Evolutionary conservation across 2,329 filamentous ascomycete species (phyloP).

Genomic region (Alternaria longipes): DNA sequence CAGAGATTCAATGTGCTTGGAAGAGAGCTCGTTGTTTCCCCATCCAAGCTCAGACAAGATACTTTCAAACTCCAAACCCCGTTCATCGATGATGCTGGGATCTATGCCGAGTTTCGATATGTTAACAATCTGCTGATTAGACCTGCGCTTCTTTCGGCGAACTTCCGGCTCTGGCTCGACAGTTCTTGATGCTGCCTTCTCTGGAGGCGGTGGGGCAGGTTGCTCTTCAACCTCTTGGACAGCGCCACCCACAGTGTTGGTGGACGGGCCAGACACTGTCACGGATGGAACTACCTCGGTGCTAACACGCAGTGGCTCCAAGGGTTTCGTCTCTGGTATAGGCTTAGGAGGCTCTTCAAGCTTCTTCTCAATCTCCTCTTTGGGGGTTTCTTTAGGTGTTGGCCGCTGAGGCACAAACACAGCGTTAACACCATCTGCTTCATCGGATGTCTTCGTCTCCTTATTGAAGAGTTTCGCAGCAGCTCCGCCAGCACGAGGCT

Average conservation of each 20-base stretch:
- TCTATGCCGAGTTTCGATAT: conserved; percentile 81
- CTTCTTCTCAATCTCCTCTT: conserved; percentile 39
- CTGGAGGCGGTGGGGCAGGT: conserved; percentile 52
- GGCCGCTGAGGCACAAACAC: conserved; percentile 76
- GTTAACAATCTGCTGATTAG: conserved; percentile 81
- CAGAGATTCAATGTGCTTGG: conserved; percentile 79
- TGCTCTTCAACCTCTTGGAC: conserved; percentile 34
- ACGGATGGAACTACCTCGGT: conserved; percentile 48
- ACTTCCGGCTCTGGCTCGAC: conserved; percentile 54
- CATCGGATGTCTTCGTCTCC: conserved; percentile 66
- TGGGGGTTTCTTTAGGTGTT: conserved; percentile 38
- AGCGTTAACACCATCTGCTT: conserved; percentile 87
- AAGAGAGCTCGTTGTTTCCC: conserved; percentile 79
- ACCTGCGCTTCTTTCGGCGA: conserved; percentile 68
- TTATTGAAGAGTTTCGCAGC: conserved; percentile 76
- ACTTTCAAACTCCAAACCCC: conserved; percentile 81
- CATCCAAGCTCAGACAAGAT: conserved; percentile 89
- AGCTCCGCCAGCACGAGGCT: conserved; percentile 86
- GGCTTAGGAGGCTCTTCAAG: conserved; percentile 33
- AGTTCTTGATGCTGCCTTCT: conserved; percentile 31
- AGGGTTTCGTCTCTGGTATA: conserved; percentile 39
- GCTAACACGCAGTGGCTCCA: conserved; percentile 40
- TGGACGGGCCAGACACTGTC: conserved; percentile 47
- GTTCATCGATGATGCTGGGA: conserved; percentile 75
- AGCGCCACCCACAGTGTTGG: conserved; percentile 27